Conservation (phyloP, 208 protist genomes). For the Leishmania martiniquensis region DNA sequence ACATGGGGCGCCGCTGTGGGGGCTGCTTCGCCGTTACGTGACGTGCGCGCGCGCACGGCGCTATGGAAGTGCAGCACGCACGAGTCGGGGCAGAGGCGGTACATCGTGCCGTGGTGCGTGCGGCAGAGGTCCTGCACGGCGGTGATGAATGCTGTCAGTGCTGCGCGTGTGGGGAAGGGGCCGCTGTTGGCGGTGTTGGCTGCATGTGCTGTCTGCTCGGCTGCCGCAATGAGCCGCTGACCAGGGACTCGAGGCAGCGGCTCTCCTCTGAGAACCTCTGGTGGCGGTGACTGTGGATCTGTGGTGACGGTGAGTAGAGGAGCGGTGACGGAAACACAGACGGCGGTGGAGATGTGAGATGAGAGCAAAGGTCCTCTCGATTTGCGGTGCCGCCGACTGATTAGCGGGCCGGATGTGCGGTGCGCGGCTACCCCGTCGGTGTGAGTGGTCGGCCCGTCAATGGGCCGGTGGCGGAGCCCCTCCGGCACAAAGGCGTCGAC, state of each 20-base stretch:
- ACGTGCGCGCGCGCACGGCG: constrained; percentile 16
- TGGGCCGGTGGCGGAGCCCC: neutral
- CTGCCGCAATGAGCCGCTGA: constrained; percentile 9
- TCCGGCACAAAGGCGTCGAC: constrained; percentile 29
- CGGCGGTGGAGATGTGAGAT: neutral
- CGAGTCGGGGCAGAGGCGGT: constrained; percentile 14
- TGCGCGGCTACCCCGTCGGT: neutral
- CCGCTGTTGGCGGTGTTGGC: constrained; percentile 19
- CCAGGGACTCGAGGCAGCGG: neutral
- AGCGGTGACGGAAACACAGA: neutral
- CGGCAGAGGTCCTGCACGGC: constrained; percentile 12
- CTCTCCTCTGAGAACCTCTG: neutral
- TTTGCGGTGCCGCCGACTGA: neutral
- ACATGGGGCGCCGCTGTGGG: neutral
- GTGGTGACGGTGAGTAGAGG: neutral
- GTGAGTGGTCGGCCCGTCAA: neutral
- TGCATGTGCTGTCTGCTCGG: constrained; percentile 1
- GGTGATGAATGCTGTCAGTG: constrained; percentile 19
- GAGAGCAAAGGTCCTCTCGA: neutral
- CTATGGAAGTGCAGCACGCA: constrained; percentile 29
- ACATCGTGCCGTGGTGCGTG: constrained; percentile 22
- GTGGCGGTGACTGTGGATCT: neutral
- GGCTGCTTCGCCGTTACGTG: neutral
- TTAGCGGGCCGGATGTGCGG: neutral
- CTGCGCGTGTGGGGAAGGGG: constrained; percentile 12